Evolutionary conservation across 805 yeast species (phyloP), one percentile per base, ranked within the genome.

Genomic region (Zygotorulaspora chibaensis): DNA sequence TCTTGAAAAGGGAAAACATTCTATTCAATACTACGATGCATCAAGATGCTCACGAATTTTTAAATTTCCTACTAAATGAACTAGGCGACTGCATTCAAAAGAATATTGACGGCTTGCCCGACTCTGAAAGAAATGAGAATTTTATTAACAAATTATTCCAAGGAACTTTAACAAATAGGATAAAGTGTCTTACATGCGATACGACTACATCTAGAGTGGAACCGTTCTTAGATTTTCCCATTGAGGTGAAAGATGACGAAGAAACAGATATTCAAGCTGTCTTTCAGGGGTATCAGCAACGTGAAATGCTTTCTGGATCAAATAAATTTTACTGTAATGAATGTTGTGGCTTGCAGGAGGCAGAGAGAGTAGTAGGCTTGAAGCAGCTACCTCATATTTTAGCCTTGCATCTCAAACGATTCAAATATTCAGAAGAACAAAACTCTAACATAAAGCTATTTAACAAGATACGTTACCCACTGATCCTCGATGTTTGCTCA

Each of bases 11-110:
- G 46, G 90, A 87, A 53, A 93, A 91, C 62, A 86, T 82, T 55
- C 70, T 91, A 57, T 93, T 93, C 65, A 73, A 96, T 51, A 83
- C 88, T 46, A 81, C 86, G 35, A 90, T 89, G 96, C 99, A 93
- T 63, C 99, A 93, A 62, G 99, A 93, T 71, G 97, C 98, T 4
- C 99, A 93, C 66, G 99, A 93, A 67, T 93, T 93, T 65, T 75
- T 90, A 61, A 91, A 90, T 63, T 90, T 86, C 59, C 63, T 90
- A 54, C 71, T 93, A 43, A 93, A 93, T 65, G 89, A 86, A 51
- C 74, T 84, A 13, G 70, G 85, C 40, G 79, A 76, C 23, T 60
- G 56, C 27, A 43, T 66, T 67, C 73, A 55, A 29, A 56, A 55
- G 13, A 48, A 48, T 8, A 42, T 50, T 17, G 48, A 46, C 3